Base-by-base conservation (phyloP, 2,329 filamentous ascomycete genomes). In the Pseudogymnoascus sp. region DNA sequence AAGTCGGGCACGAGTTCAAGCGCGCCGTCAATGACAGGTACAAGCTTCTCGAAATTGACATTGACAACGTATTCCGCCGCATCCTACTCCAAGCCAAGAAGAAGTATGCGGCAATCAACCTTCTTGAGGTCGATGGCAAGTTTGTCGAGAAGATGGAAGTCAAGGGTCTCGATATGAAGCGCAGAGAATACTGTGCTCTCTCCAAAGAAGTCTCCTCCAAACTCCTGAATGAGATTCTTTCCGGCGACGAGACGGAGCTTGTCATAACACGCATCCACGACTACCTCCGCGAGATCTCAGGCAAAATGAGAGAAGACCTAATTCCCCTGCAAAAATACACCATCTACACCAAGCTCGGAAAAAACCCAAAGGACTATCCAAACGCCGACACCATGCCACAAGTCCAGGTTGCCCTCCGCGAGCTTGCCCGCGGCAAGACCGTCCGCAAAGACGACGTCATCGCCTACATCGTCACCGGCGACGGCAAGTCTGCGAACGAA, bases 51-150 rank as follows among this genome's bases (percentile, higher is more conserved):
- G 95, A 99, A 72, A 99, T 99, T 65, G 94, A 99, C 69, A 96
- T 99, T 65, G 94, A 99, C 74, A 96, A 97, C 68, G 82, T 97
- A 63, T 99, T 99, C 80, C 84, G 92, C 48, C 87, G 94, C 30
- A 88, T 99, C 60, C 77, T 99, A 37, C 79, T 99, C 12, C 94
- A 97, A 70, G 92, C 94, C 28, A 99, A 99, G 81, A 99, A 99
- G 79, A 99, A 99, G 78, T 99, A 99, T 73, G 94, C 94, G 7
- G 94, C 94, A 38, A 89, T 99, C 73, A 97, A 95, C 71, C 84
- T 97, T 72, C 84, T 94, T 5, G 89, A 96, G 68, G 80, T 89
- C 19, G 88, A 95, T 68, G 92, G 91, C 67, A 95, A 92, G 71
- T 95, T 86, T 70, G 79, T 92, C 45, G 92, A 97, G 72, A 92